These are phyloP conservation scores for Pachysandra terminalis DNA, from an alignment of 164 flowering plant genomes.

Conservation along the genomic window DNA sequence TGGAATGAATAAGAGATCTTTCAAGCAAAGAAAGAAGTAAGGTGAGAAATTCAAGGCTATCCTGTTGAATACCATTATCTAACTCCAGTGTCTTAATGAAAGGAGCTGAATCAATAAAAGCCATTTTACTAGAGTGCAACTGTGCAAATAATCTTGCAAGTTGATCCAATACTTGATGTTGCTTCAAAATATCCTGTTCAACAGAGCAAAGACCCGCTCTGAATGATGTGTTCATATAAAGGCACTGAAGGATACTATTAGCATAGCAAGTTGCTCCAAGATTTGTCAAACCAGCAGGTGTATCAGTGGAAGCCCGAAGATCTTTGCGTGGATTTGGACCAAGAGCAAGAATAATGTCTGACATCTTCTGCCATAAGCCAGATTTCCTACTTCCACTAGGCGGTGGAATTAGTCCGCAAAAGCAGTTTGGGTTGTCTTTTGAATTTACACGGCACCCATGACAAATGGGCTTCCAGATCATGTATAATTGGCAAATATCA, in stretches of 20 bases:
- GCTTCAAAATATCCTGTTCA: constrained; percentile 64
- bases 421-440: constrained; percentile 93
- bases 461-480: constrained; percentile 70
- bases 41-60: constrained; percentile 94
- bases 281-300: constrained; percentile 89
- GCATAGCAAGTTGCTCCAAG: constrained; percentile 99
- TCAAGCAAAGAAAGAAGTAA: constrained; percentile 89
- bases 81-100: constrained; percentile 83
- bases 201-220: constrained; percentile 74
- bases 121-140: constrained; percentile 72
- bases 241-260: constrained; percentile 91
- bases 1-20: constrained; percentile 63
- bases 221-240: constrained; percentile 81
- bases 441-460: constrained; percentile 89
- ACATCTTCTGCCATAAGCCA: constrained; percentile 89
- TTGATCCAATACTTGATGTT: constrained; percentile 74
- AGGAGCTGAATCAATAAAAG: constrained; percentile 88
- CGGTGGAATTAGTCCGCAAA: constrained; percentile 85
- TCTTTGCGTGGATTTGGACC: constrained; percentile 79
- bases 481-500: constrained; percentile 59
- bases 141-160: constrained; percentile 83
- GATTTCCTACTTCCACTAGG: constrained; percentile 73
- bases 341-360: constrained; percentile 55
- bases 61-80: constrained; percentile 97
- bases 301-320: constrained; percentile 51